Conservation (phyloP, 495 filamentous ascomycete genomes). For the Neurospora sp. region DNA sequence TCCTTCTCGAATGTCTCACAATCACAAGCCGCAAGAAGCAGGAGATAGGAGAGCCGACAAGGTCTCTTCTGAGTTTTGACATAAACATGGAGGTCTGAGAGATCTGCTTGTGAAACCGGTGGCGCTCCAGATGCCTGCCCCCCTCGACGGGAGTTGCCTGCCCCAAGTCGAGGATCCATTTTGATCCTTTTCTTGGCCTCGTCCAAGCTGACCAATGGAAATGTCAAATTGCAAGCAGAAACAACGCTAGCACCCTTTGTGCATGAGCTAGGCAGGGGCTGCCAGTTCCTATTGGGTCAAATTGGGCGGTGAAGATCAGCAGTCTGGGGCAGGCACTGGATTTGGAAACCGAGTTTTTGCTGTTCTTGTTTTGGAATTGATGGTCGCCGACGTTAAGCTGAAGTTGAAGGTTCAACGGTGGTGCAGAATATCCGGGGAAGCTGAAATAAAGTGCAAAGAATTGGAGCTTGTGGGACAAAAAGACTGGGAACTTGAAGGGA, state of each 20-base stretch:
- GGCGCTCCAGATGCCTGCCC: not conserved
- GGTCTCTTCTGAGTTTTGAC: not conserved
- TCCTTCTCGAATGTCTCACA: not conserved
- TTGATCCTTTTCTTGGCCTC: not conserved
- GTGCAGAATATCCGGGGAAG: not conserved
- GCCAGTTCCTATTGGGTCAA: not conserved
- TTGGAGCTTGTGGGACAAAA: not conserved
- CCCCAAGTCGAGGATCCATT: not conserved
- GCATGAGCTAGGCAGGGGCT: not conserved
- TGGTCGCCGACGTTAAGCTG: not conserved
- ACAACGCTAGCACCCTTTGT: not conserved
- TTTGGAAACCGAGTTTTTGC: not conserved
- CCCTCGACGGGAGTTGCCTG: not conserved
- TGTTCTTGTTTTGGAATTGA: not conserved
- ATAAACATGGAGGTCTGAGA: too few relatives aligned
- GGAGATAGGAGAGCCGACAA: not conserved
- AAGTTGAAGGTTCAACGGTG: not conserved
- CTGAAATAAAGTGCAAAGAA: not conserved
- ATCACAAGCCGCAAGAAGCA: not conserved
- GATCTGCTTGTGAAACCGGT: not conserved
- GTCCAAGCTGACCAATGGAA: not conserved
- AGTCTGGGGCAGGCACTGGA: not conserved
- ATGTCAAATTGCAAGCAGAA: not conserved
- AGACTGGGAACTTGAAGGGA: not conserved
- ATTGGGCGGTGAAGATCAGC: not conserved